These are phyloP conservation scores for Afroboletus lepidellus DNA, from an alignment of 1,284 basidiomycete species.

Conservation along the genomic window DNA sequence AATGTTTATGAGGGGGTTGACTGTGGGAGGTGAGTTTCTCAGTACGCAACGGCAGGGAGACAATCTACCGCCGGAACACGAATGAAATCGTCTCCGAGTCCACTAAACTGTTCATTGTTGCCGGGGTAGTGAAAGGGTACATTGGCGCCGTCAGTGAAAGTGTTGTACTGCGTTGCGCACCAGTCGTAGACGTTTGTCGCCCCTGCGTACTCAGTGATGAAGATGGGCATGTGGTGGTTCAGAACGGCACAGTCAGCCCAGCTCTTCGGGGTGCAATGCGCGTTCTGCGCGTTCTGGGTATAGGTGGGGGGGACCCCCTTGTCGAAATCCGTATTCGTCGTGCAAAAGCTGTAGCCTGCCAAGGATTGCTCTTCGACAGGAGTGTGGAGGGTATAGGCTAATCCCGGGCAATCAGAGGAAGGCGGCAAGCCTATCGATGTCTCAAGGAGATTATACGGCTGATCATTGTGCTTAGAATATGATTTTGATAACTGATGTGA, in stretches of 20 bases:
- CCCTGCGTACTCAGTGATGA: slow-evolving; percentile 30
- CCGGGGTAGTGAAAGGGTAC: slow-evolving; percentile 15
- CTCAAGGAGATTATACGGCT: slow-evolving; percentile 37
- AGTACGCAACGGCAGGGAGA: slow-evolving; percentile 25
- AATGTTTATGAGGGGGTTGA: slow-evolving; percentile 6
- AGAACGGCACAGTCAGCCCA: slow-evolving; percentile 27
- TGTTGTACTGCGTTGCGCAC: slow-evolving; percentile 19
- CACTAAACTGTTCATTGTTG: slow-evolving; percentile 8
- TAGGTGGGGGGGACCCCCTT: slow-evolving; percentile 16
- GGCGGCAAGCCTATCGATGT: slow-evolving; percentile 32
- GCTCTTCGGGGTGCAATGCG: slow-evolving; percentile 25
- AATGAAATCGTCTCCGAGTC: slow-evolving; percentile 15
- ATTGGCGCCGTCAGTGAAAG: slow-evolving; percentile 7
- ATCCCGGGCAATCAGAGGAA: slow-evolving; percentile 22
- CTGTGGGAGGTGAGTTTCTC: not conserved
- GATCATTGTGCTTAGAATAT: slow-evolving; percentile 21
- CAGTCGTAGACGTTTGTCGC: slow-evolving; percentile 20
- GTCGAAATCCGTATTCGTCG: slow-evolving; percentile 18
- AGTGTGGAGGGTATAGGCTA: slow-evolving; percentile 27
- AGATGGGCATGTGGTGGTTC: slow-evolving; percentile 28
- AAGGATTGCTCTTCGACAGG: slow-evolving; percentile 28
- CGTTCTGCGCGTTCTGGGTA: slow-evolving; percentile 15
- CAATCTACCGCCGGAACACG: slow-evolving; percentile 21
- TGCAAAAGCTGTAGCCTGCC: slow-evolving; percentile 17
- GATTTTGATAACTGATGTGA: slow-evolving; percentile 13